A percentile compares a stretch with the other conserved stretches of the same genome.
These are phyloP conservation scores for Debaryomyces prosopidis DNA, from an alignment of 805 yeast genomes.

Conservation along the genomic window DNA sequence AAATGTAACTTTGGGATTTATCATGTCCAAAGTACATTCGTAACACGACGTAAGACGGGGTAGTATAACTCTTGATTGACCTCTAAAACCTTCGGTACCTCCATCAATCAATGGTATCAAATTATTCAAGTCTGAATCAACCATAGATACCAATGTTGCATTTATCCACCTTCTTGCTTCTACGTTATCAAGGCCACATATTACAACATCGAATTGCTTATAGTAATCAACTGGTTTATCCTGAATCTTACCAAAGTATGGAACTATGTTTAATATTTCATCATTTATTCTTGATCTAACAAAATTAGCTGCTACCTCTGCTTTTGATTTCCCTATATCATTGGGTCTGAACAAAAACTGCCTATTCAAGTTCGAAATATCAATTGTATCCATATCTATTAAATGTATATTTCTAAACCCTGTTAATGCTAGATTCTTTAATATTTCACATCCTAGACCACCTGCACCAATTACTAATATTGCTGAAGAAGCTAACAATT, in stretches of 20 bases:
- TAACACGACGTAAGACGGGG: constrained; percentile 89
- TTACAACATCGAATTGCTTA: constrained; percentile 63
- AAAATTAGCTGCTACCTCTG: constrained; percentile 61
- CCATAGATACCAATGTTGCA: constrained; percentile 60
- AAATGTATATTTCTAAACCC: constrained; percentile 67
- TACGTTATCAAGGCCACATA: constrained; percentile 87
- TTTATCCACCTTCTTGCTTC: constrained; percentile 93
- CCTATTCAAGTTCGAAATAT: constrained; percentile 71
- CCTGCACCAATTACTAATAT: constrained; percentile 72
- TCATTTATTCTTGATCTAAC: constrained; percentile 48
- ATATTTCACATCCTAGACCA: constrained; percentile 79
- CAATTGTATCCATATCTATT: constrained; percentile 83
- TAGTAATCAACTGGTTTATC: constrained; percentile 63
- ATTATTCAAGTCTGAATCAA: constrained; percentile 43
- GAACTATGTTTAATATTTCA: constrained; percentile 42
- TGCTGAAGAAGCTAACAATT: constrained; percentile 21
- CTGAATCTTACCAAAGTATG: constrained; percentile 64
- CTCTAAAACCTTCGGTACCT: constrained; percentile 93
- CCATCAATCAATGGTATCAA: constrained; percentile 73
- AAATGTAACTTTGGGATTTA: constrained; percentile 63
- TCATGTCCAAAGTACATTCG: constrained; percentile 83
- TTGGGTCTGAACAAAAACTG: constrained; percentile 65
- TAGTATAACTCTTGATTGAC: constrained; percentile 83
- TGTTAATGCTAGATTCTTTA: constrained; percentile 68
- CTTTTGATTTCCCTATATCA: constrained; percentile 69